A percentile compares a stretch with the other conserved stretches of the same genome.
These are phyloP conservation scores for Cajanus cajan DNA, from an alignment of 306 rosid genomes.

Conservation along the genomic window DNA sequence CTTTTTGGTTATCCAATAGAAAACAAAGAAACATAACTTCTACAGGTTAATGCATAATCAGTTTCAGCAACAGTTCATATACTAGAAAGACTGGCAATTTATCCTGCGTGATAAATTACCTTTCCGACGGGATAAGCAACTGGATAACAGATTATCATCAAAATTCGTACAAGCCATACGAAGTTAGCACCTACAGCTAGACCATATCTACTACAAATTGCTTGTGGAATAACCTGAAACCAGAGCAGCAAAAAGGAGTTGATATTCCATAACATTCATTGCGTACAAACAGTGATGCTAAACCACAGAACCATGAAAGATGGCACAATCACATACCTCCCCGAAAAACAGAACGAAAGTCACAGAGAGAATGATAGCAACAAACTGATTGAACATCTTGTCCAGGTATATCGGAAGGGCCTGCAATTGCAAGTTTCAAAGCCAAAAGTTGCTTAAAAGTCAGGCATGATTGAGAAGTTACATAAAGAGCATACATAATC, in stretches of 20 bases:
- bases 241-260: slow-evolving; percentile 1
- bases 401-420: slow-evolving; percentile 94
- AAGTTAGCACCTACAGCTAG: slow-evolving; percentile 94
- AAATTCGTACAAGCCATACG: slow-evolving; percentile 69
- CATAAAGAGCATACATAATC: neutral
- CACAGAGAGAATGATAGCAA: slow-evolving; percentile 91
- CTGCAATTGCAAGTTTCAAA: slow-evolving; percentile 55
- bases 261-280: neutral
- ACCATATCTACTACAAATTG: slow-evolving; percentile 92
- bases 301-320: neutral
- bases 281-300: slow-evolving; percentile 2
- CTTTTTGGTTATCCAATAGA: neutral
- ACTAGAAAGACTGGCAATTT: neutral
- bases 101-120: slow-evolving; percentile 46
- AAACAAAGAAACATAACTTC: neutral
- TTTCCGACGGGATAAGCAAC: slow-evolving; percentile 90
- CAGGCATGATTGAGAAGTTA: slow-evolving; percentile 15
- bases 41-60: slow-evolving; percentile 15
- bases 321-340: slow-evolving; percentile 53
- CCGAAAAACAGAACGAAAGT: slow-evolving; percentile 86
- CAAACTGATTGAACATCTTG: slow-evolving; percentile 79
- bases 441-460: slow-evolving; percentile 25
- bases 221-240: slow-evolving; percentile 92
- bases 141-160: slow-evolving; percentile 92
- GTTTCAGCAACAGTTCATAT: neutral